Conservation (phyloP, 495 filamentous ascomycete genomes). For the Aspergillus ostianus region DNA sequence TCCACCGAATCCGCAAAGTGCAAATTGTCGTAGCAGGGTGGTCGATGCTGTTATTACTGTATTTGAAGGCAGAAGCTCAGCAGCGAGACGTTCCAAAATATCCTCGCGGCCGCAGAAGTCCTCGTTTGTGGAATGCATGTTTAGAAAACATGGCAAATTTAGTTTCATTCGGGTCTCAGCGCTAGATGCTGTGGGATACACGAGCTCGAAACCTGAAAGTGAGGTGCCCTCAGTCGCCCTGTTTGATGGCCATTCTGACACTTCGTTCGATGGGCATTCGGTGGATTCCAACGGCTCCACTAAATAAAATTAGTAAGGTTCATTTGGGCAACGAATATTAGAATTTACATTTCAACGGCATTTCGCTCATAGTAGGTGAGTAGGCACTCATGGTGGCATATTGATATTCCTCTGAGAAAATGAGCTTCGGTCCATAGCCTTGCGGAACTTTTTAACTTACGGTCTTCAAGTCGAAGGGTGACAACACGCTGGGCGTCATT, state of each 20-base stretch:
- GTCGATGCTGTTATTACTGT: conserved; percentile 13
- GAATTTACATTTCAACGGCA: conserved; percentile 1
- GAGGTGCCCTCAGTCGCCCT: conserved; percentile 19
- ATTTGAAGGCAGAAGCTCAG: conserved; percentile 23
- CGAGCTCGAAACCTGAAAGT: conserved; percentile 15
- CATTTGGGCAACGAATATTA: neutral
- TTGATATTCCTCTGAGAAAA: conserved; percentile 14
- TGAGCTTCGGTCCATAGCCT: conserved; percentile 5
- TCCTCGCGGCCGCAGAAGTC: conserved; percentile 31
- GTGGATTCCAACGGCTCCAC: conserved; percentile 2
- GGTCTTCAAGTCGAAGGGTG: conserved; percentile 9
- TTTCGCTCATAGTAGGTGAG: conserved; percentile 20
- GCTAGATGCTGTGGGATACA: neutral
- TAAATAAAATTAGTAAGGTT: neutral
- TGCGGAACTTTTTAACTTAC: conserved; percentile 9
- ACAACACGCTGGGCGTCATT: conserved; percentile 10
- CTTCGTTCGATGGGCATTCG: conserved; percentile 12
- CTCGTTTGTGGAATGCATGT: conserved; percentile 19
- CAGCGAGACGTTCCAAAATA: conserved; percentile 24
- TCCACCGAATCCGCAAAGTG: conserved; percentile 37
- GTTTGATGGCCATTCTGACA: conserved; percentile 14
- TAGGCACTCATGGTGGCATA: conserved; percentile 18
- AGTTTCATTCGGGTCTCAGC: conserved; percentile 10
- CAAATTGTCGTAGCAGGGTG: conserved; percentile 21
- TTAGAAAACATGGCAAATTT: conserved; percentile 22